phyloP scores from a whole-genome alignment of 2,329 filamentous ascomycete species.

The Diaporthe helianthi region DNA sequence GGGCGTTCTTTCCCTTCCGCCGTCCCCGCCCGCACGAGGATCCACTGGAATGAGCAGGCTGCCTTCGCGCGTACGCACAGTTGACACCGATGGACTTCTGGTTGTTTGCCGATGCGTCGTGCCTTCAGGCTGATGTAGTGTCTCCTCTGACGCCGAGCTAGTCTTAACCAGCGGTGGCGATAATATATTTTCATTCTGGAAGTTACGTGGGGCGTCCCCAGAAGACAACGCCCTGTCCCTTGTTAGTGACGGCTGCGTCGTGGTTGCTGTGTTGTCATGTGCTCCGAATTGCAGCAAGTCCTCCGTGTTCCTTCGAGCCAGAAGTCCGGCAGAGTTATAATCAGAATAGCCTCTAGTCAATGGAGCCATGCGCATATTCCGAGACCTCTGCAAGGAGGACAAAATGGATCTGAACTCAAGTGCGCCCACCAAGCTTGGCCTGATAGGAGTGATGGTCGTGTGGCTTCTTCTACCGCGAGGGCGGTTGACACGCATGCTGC shows the following conservation, averaged over 20 bases:
- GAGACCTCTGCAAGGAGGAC: constrained; percentile 82
- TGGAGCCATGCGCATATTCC: constrained; percentile 74
- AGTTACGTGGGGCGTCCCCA: constrained; percentile 47
- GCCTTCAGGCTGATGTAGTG: neutral
- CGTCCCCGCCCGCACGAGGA: constrained; percentile 42
- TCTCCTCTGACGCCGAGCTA: neutral
- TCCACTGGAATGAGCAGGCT: constrained; percentile 14
- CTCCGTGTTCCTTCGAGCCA: constrained; percentile 28
- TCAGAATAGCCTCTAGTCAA: constrained; percentile 76
- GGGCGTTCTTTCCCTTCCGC: constrained; percentile 38
- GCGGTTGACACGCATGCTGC: constrained; percentile 88
- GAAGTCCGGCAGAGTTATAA: constrained; percentile 48
- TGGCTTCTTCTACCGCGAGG: constrained; percentile 70
- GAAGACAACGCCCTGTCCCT: constrained; percentile 56
- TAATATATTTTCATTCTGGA: constrained; percentile 38
- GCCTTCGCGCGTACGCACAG: constrained; percentile 1
- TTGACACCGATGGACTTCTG: constrained; percentile 1
- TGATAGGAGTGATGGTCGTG: constrained; percentile 81
- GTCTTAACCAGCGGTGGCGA: neutral
- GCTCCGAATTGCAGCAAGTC: constrained; percentile 20
- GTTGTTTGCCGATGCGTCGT: neutral
- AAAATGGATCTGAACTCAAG: constrained; percentile 92
- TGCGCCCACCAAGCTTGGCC: constrained; percentile 90
- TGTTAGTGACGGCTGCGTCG: constrained; percentile 5
- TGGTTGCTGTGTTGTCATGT: constrained; percentile 28